Conservation (phyloP, 1,139 yeast genomes). For the Geotrichum klebahnii region DNA sequence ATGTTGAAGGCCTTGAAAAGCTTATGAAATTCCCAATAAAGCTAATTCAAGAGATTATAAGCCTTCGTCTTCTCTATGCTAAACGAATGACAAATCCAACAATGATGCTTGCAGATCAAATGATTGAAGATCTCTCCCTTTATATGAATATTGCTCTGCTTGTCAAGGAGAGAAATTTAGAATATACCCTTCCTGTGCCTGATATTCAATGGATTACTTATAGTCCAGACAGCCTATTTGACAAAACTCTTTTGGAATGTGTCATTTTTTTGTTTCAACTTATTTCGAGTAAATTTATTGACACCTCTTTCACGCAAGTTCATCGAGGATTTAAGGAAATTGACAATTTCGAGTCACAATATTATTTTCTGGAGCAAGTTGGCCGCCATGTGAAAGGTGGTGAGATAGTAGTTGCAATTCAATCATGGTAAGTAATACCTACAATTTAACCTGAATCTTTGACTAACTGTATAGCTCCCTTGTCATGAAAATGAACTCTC, state of each 20-base stretch:
- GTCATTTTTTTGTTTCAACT: conserved; percentile 68
- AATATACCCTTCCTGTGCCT: conserved; percentile 56
- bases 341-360: conserved; percentile 72
- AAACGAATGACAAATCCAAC: conserved; percentile 78
- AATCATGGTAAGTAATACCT: conserved; percentile 36
- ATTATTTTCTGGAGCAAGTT: conserved; percentile 68
- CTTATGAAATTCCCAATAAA: conserved; percentile 74
- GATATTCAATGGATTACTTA: conserved; percentile 74
- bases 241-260: conserved; percentile 67
- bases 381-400: conserved; percentile 80
- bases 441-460: conserved; percentile 17
- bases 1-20: conserved; percentile 61
- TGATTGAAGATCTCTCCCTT: conserved; percentile 78
- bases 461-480: conserved; percentile 43
- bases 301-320: conserved; percentile 58
- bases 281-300: conserved; percentile 70
- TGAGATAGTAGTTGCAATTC: conserved; percentile 75
- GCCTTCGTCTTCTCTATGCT: conserved; percentile 73
- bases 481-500: conserved; percentile 61
- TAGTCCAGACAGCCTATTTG: conserved; percentile 65
- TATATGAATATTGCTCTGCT: conserved; percentile 74
- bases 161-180: conserved; percentile 63
- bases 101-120: conserved; percentile 93
- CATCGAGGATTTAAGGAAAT: conserved; percentile 89
- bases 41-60: conserved; percentile 74